A percentile compares a stretch with the other conserved stretches of the same genome.
phyloP scores from a whole-genome alignment of 2,329 filamentous ascomycete genomes.

The Xylaria sp. region DNA sequence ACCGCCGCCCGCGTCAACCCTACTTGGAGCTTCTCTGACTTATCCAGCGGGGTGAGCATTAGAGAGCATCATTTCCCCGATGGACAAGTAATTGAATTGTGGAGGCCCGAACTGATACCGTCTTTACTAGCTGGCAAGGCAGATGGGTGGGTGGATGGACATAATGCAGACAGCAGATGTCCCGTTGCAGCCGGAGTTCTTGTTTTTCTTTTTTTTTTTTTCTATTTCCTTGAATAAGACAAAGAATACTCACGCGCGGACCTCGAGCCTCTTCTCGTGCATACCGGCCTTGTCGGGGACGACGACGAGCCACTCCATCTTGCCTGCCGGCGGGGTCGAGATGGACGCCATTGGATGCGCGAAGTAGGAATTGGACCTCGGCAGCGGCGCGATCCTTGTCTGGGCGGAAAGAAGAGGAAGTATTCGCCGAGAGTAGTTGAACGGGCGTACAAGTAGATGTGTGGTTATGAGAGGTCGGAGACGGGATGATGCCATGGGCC shows the following conservation, averaged over 20 bases:
- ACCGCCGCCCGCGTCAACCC: background rate
- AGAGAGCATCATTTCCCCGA: background rate
- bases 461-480: constrained; percentile 16
- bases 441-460: background rate
- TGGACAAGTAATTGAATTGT: background rate
- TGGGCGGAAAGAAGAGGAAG: constrained; percentile 5
- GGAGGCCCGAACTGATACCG: background rate
- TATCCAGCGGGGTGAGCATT: background rate
- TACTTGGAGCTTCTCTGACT: background rate
- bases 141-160: constrained; percentile 1
- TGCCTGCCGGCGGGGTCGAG: constrained; percentile 41
- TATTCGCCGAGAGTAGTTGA: background rate
- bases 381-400: background rate
- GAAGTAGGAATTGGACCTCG: constrained; percentile 14
- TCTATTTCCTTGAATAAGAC: no score
- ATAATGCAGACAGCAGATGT: background rate
- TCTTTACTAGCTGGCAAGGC: background rate
- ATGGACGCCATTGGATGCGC: constrained; percentile 42
- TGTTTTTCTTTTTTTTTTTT: no score
- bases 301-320: constrained; percentile 70
- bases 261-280: constrained; percentile 70
- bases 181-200: background rate
- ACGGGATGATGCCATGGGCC: constrained; percentile 30
- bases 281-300: constrained; percentile 73
- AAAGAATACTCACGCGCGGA: constrained; percentile 62